Percentiles rank a stretch among this genome's conserved stretches.
Conservation (phyloP, 176 grass and related monocot genomes). For the Oryza rufipogon region DNA sequence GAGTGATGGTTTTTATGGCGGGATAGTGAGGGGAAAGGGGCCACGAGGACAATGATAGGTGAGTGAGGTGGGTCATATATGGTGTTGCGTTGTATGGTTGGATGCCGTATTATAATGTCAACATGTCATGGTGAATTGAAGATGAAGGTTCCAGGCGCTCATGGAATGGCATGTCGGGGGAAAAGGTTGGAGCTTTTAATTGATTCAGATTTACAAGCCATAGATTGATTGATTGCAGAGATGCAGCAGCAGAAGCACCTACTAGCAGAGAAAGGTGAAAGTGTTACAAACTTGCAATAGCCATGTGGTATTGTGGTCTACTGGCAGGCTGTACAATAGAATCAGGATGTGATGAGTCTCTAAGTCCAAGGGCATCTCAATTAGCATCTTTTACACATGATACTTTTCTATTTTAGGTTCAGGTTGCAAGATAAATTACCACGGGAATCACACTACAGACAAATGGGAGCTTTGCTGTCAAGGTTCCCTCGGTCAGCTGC, state of each 20-base stretch:
- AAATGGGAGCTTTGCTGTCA: not conserved
- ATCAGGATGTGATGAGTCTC: not conserved
- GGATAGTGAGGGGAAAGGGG: slow-evolving; percentile 10
- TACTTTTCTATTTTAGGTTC: not conserved
- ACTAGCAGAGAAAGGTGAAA: not conserved
- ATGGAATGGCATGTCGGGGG: not conserved
- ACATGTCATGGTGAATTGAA: not conserved
- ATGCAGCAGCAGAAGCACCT: not conserved
- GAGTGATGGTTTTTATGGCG: not conserved
- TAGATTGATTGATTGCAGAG: not conserved
- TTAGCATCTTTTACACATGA: not conserved
- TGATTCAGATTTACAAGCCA: not conserved
- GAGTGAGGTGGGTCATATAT: not conserved
- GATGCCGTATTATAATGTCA: not conserved
- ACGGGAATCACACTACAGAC: not conserved
- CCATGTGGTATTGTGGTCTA: slow-evolving; percentile 7
- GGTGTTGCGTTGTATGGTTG: not conserved
- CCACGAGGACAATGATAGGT: slow-evolving; percentile 3
- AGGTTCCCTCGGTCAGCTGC: not conserved
- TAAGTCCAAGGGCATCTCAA: not conserved
- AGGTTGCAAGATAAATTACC: not conserved
- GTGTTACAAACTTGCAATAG: not conserved
- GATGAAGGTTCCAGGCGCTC: slow-evolving; percentile 26
- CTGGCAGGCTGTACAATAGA: not conserved
- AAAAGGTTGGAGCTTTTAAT: not conserved